phyloP scores from a whole-genome alignment of 2,329 filamentous ascomycete species.

The Clonostachys rhizophaga region DNA sequence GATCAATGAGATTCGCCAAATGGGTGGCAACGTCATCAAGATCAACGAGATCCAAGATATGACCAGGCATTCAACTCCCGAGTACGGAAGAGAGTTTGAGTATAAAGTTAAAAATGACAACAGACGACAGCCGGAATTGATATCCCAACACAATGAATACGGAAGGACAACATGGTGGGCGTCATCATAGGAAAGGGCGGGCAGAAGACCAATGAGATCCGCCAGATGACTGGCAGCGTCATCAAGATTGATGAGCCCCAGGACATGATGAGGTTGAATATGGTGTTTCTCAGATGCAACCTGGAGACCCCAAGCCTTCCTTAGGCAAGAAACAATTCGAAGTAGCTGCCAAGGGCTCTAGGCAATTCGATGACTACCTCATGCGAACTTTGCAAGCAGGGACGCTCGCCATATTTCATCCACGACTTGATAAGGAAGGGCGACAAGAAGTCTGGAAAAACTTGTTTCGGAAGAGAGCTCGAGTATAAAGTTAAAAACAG shows the following conservation, averaged over 20 bases:
- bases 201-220: slow-evolving; percentile 98
- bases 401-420: background rate
- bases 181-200: slow-evolving; percentile 94
- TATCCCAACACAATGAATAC: no score
- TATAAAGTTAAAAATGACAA: no score
- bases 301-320: background rate
- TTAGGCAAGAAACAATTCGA: slow-evolving; percentile 4
- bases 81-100: no score
- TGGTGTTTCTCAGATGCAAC: background rate
- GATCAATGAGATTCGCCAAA: slow-evolving; percentile 98
- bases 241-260: slow-evolving; percentile 99
- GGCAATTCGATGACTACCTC: slow-evolving; percentile 5
- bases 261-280: slow-evolving; percentile 56
- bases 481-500: no score
- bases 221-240: slow-evolving; percentile 92
- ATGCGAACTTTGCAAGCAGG: background rate
- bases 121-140: no score
- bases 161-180: no score
- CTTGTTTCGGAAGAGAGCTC: no score
- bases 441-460: background rate
- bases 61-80: slow-evolving; percentile 59
- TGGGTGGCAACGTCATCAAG: slow-evolving; percentile 89
- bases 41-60: slow-evolving; percentile 98
- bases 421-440: background rate
- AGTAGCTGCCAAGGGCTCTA: slow-evolving; percentile 3